phyloP scores from a whole-genome alignment of 164 flowering plant species.

The Cinnamomum chago region DNA sequence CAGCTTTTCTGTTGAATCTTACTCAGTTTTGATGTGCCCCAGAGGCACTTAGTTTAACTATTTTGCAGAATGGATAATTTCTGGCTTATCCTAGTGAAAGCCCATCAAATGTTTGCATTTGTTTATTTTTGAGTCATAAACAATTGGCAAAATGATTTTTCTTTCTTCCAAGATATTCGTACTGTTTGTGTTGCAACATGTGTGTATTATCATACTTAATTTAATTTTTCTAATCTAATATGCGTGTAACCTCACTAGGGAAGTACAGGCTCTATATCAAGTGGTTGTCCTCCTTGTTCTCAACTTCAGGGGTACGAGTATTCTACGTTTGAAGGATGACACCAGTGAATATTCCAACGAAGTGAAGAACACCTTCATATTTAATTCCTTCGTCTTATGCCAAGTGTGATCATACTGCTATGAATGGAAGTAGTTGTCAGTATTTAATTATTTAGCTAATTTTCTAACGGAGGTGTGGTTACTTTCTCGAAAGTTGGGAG shows the following conservation, averaged over 20 bases:
- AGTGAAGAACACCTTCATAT: constrained; percentile 78
- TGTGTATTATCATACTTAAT: too few species aligned
- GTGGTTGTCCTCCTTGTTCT: constrained; percentile 67
- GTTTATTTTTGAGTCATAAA: background rate
- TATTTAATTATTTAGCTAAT: background rate
- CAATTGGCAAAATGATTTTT: too few species aligned
- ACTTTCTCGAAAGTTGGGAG: background rate
- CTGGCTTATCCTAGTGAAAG: background rate
- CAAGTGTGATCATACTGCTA: constrained; percentile 48
- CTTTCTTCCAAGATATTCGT: too few species aligned
- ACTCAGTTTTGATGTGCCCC: too few species aligned
- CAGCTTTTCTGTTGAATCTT: too few species aligned
- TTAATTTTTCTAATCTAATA: too few species aligned
- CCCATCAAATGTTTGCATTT: background rate
- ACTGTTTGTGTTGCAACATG: too few species aligned
- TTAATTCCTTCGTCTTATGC: constrained; percentile 87
- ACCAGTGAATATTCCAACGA: constrained; percentile 26
- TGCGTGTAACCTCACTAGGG: background rate
- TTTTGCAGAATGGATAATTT: too few species aligned
- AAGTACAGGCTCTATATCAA: constrained; percentile 77
- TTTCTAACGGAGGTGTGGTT: background rate
- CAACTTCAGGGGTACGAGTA: constrained; percentile 50
- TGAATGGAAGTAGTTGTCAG: background rate
- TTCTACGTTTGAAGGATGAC: constrained; percentile 40
- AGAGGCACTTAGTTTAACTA: too few species aligned